Conservation (phyloP, 2,329 filamentous ascomycete species). For the Capronia americana region DNA sequence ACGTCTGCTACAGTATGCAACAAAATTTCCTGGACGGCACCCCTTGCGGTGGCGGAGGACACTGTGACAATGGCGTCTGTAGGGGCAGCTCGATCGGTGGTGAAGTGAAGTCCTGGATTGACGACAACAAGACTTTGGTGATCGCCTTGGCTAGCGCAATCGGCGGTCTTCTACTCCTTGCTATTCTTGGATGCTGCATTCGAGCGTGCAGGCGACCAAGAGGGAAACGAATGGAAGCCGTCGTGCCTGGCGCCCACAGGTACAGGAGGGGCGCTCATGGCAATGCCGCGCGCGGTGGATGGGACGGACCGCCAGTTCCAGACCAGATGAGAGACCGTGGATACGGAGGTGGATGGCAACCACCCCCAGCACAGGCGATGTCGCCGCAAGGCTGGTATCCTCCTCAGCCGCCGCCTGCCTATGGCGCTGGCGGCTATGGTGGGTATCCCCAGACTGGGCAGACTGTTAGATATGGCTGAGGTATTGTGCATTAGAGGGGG, state of each 20-base stretch:
- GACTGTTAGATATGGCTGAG: conserved; percentile 37
- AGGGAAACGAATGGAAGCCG: conserved; percentile 20
- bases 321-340: conserved; percentile 36
- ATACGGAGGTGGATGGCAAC: conserved; percentile 33
- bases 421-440: conserved; percentile 25
- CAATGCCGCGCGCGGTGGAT: conserved; percentile 22
- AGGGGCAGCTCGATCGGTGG: conserved; percentile 71
- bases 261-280: conserved; percentile 9
- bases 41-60: conserved; percentile 77
- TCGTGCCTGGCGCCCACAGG: conserved; percentile 13
- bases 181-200: conserved; percentile 70
- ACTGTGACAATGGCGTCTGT: conserved; percentile 80
- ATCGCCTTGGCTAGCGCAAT: conserved; percentile 78
- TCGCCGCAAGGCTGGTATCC: conserved; percentile 33
- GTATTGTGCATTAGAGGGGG: background rate
- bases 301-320: conserved; percentile 38
- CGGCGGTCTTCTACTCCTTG: conserved; percentile 73
- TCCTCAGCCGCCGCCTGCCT: conserved; percentile 35
- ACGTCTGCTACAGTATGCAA: conserved; percentile 75
- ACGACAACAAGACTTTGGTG: conserved; percentile 76
- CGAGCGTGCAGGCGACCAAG: conserved; percentile 58
- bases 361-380: conserved; percentile 18
- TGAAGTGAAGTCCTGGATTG: conserved; percentile 77
- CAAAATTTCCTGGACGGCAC: conserved; percentile 97
- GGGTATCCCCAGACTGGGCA: conserved; percentile 14